These are phyloP conservation scores for Hsuehochloa calcarea DNA, from an alignment of 176 grass and related monocot genomes.

Conservation along the genomic window DNA sequence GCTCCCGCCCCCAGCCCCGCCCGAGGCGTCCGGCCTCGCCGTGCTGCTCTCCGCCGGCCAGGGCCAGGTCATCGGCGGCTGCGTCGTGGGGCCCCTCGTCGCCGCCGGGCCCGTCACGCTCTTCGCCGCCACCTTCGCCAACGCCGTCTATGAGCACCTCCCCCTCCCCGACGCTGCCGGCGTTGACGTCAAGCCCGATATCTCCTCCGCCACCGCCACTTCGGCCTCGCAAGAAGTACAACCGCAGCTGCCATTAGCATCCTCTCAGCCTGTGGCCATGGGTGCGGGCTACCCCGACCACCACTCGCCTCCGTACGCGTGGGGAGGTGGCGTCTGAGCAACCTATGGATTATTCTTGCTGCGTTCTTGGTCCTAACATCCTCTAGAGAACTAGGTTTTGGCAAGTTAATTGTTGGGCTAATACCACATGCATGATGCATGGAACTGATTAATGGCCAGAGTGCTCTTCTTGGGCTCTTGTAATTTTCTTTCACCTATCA, in stretches of 20 bases:
- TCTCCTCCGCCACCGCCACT: slow-evolving; percentile 16
- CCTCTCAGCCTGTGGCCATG: slow-evolving; percentile 24
- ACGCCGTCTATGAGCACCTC: slow-evolving; percentile 65
- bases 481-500: slow-evolving; percentile 29
- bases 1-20: slow-evolving; percentile 49
- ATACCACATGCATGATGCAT: slow-evolving; percentile 33
- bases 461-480: slow-evolving; percentile 31
- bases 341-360: background rate
- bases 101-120: slow-evolving; percentile 39
- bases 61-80: slow-evolving; percentile 52
- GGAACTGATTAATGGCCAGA: slow-evolving; percentile 27
- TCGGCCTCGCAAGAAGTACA: slow-evolving; percentile 19
- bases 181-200: slow-evolving; percentile 47
- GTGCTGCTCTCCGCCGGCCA: slow-evolving; percentile 47
- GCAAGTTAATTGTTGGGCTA: slow-evolving; percentile 25
- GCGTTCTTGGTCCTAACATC: slow-evolving; percentile 48
- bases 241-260: background rate
- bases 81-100: slow-evolving; percentile 46
- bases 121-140: slow-evolving; percentile 56
- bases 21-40: slow-evolving; percentile 43
- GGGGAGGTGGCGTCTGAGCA: slow-evolving; percentile 36
- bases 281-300: slow-evolving; percentile 23
- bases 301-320: slow-evolving; percentile 47
- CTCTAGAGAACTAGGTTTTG: slow-evolving; percentile 45
- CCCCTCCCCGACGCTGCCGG: slow-evolving; percentile 37